Percentiles rank a stretch among this genome's conserved stretches.
Conservation (phyloP, 208 protist species). For the Acanthamoeba lenticulata region DNA sequence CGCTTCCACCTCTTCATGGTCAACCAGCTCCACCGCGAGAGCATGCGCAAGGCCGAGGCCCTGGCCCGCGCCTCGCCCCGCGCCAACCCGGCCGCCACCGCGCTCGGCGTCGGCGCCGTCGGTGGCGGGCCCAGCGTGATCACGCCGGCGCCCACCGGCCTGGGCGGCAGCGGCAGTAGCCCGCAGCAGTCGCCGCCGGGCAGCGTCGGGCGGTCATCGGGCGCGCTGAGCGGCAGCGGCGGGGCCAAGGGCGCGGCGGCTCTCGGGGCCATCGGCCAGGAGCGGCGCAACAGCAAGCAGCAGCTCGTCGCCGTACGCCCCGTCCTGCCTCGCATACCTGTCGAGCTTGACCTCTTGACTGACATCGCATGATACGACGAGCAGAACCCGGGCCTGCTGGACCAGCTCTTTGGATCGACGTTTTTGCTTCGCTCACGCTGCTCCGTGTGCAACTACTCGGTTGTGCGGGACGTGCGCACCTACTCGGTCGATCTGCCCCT, state of each 20-base stretch:
- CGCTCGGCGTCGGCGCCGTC: neutral
- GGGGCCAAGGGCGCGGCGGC: neutral
- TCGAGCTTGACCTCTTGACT: neutral
- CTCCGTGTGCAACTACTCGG: slow-evolving; percentile 71
- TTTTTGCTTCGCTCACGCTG: slow-evolving; percentile 66
- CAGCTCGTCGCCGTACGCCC: neutral
- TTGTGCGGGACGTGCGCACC: neutral
- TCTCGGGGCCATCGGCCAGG: neutral
- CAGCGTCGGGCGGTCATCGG: neutral
- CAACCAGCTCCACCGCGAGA: slow-evolving; percentile 83
- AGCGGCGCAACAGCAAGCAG: neutral
- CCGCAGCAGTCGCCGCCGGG: neutral
- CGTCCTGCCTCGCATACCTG: neutral
- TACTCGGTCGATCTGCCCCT: neutral
- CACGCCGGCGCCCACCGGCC: neutral
- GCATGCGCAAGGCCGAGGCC: neutral
- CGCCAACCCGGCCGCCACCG: neutral
- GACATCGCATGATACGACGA: neutral
- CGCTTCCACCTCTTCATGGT: slow-evolving; percentile 82
- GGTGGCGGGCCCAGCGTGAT: neutral
- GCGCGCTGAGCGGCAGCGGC: neutral
- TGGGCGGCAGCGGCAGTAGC: neutral
- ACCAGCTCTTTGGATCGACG: slow-evolving; percentile 74
- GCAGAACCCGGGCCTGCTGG: slow-evolving; percentile 60
- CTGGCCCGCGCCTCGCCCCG: neutral